Base-by-base conservation (phyloP, 345 rosid genomes). In the Corchorus capsularis region DNA sequence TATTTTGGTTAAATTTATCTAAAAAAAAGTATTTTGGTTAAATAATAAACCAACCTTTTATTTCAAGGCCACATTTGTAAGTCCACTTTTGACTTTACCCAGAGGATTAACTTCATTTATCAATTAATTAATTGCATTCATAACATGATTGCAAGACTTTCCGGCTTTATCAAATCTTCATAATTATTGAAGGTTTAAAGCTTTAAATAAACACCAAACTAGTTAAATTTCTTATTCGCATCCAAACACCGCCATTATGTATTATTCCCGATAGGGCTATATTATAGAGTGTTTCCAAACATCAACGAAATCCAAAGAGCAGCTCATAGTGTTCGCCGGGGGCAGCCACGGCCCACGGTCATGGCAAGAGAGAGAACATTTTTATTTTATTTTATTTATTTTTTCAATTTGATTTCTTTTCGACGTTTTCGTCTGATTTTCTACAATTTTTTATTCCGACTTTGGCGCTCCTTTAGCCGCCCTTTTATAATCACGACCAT, bases 401-500 rank as follows among this genome's bases (percentile, higher is more conserved):
- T 45, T 1, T 45, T 7, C 10, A 45, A 45, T 45, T 45, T 45
- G 4, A 45, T 45, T 45, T 45, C 8, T 7, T 45, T 45, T 54
- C n/a, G 8, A 17, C n/a, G 17, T 54, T n/a, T 2, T n/a, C 4
- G 2, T 2, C 3, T 2, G 12, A 12, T 49, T 49, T 67, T 0
- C 8, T 62, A 0, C 4, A 13, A 1, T 22, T 15, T 73, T 34
- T 73, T 54, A 22, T 3, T 71, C 22, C 1, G 1, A 20, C 9
- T 60, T 60, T 46, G 59, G 71, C 22, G 61, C 53, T 53, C 71
- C 71, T 52, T 52, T 11, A 20, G 78, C 64, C 63, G 72, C 63
- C 72, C n/a, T 49, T 62, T 74, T 19, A 22, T 53, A 10, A 12
- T 35, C 45, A 34, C 32, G 27, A 2, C 74, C 63, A 16, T 47